These are phyloP conservation scores for Phytophthora pistaciae DNA, from an alignment of 352 stramenopile species.

Conservation along the genomic window DNA sequence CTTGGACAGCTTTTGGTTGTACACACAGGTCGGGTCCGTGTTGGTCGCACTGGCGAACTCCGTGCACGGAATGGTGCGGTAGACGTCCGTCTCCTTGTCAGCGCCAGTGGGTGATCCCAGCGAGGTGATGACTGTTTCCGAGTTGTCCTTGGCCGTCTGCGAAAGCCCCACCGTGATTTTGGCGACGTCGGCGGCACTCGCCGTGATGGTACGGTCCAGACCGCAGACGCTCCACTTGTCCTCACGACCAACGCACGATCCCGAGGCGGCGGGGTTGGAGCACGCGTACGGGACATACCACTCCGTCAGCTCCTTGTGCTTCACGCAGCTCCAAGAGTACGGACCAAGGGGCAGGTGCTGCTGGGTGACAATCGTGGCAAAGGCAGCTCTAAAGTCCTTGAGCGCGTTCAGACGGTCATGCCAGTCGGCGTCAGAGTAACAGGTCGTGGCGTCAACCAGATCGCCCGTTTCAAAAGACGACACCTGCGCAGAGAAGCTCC, in stretches of 20 bases:
- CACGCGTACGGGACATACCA: conserved; percentile 2
- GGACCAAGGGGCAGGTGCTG: too few relatives aligned
- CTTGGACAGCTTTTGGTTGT: conserved; percentile 23
- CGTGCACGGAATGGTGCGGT: conserved; percentile 25
- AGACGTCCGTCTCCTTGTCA: conserved; percentile 13
- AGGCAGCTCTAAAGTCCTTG: too few relatives aligned
- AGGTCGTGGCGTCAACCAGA: too few relatives aligned
- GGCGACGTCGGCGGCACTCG: conserved; percentile 48
- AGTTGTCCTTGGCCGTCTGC: neutral
- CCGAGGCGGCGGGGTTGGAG: too few relatives aligned
- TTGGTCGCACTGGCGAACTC: conserved; percentile 6
- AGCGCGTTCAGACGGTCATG: too few relatives aligned
- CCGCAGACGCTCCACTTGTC: conserved; percentile 20
- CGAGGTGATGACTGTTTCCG: conserved; percentile 28
- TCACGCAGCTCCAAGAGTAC: conserved; percentile 11
- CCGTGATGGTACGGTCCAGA: conserved; percentile 47
- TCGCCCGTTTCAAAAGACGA: too few relatives aligned
- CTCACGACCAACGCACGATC: neutral
- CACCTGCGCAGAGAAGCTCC: too few relatives aligned
- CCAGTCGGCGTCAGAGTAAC: too few relatives aligned
- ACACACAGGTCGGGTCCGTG: conserved; percentile 10
- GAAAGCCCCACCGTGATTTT: conserved; percentile 1
- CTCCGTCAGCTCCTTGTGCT: conserved; percentile 17
- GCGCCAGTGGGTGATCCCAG: conserved; percentile 8
- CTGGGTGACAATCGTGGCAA: too few relatives aligned